Evolutionary conservation across 768 basidiomycete species (phyloP).

Genomic region (Psilocybe azurescens): DNA sequence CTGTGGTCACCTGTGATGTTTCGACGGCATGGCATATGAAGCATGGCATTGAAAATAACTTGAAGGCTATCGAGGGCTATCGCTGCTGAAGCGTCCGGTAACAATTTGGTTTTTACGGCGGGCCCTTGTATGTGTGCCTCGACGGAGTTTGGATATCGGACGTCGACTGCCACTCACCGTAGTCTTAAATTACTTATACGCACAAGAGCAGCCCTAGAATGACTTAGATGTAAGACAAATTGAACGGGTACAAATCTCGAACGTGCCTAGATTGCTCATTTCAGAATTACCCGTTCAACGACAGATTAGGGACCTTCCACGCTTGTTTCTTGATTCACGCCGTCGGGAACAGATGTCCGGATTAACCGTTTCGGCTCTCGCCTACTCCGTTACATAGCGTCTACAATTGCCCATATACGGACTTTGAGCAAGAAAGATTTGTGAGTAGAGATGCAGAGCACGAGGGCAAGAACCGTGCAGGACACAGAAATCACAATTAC

Average conservation of each 20-base stretch:
- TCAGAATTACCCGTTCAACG: slow-evolving; percentile 5
- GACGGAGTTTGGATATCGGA: too few species aligned
- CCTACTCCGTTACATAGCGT: not conserved
- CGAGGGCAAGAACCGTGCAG: too few species aligned
- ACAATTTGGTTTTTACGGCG: too few species aligned
- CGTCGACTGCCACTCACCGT: too few species aligned
- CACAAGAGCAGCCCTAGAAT: too few species aligned
- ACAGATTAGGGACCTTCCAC: slow-evolving; percentile 8
- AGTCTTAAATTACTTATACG: too few species aligned
- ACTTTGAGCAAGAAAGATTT: not conserved
- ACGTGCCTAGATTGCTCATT: slow-evolving; percentile 13
- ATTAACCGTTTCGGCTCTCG: not conserved
- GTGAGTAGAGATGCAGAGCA: not conserved
- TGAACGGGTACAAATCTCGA: not conserved
- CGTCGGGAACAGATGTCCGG: not conserved
- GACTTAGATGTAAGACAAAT: too few species aligned
- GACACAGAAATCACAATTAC: too few species aligned
- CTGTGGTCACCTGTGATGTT: not conserved
- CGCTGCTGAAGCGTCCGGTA: too few species aligned
- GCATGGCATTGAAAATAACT: not conserved
- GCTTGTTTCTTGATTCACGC: slow-evolving; percentile 2
- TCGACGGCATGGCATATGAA: not conserved
- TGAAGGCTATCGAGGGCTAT: too few species aligned
- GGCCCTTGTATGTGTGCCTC: too few species aligned
- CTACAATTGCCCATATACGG: not conserved